Base-by-base conservation (phyloP, 441 rosid species). In the Populus hybrid region DNA sequence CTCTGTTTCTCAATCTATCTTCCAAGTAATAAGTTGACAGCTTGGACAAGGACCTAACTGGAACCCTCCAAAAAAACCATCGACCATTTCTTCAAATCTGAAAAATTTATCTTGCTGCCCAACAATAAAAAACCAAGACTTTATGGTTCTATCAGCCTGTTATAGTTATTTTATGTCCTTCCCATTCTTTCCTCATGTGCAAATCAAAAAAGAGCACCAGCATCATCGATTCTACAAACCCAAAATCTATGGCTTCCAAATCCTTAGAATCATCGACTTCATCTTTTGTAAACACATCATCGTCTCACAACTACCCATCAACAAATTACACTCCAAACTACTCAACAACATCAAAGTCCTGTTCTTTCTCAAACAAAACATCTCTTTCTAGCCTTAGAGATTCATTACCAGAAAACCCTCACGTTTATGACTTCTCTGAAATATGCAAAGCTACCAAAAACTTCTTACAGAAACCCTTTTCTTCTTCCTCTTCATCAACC, bases 401-500 rank as follows among this genome's bases (percentile, higher is more conserved):
- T 23, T 63, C 66, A 21, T 63, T 63, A 63, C 14, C 66, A 63
- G 66, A 63, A 9, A 63, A 63, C 66, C 66, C 66, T 63, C 86
- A 86, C 82, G 87, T 95, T 79, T 95, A 92, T 87, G 80, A 84
- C 81, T 82, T 92, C 85, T 38, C 88, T 69, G 97, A 92, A 74
- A 89, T 95, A 26, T 86, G 91, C 63, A 67, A 87, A 18, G 94
- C 98, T 80, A 93, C 99, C 24, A 89, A 86, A 87, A 91, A 89
- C 64, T 95, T 95, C 88, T 84, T 93, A 16, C 84, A 86, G n/a
- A 80, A 84, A 76, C 91, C 89, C 64, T 69, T 79, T 78, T 83
- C 93, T 26, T 85, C 91, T 12, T 89, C 91, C 16, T 87, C 93
- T 38, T 87, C 91, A 5, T 85, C 90, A 10, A 76, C 92, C 73